Conservation (phyloP, 2,329 filamentous ascomycete species). For the Scytalidium lignicola region DNA sequence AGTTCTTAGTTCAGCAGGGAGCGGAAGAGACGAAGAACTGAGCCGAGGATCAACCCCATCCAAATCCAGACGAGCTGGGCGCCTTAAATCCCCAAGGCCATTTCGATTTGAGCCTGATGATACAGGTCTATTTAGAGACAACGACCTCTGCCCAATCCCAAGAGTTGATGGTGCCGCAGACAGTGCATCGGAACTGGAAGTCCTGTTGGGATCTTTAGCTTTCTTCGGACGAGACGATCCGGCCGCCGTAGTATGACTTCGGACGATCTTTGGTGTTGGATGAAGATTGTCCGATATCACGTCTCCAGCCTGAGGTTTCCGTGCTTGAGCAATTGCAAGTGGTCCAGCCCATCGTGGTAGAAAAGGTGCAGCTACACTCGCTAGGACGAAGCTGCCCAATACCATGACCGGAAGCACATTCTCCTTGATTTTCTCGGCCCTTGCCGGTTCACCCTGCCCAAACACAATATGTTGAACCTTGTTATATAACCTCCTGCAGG, state of each 20-base stretch:
- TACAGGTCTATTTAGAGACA: slow-evolving; percentile 18
- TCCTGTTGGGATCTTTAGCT: slow-evolving; percentile 38
- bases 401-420: slow-evolving; percentile 77
- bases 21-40: slow-evolving; percentile 62
- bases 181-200: slow-evolving; percentile 31
- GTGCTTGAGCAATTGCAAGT: slow-evolving; percentile 74
- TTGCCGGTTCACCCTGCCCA: slow-evolving; percentile 63
- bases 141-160: slow-evolving; percentile 6
- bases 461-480: slow-evolving; percentile 87
- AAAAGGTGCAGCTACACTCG: slow-evolving; percentile 68
- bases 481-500: slow-evolving; percentile 79
- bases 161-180: neutral
- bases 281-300: slow-evolving; percentile 52
- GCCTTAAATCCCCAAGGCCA: slow-evolving; percentile 15
- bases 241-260: slow-evolving; percentile 65
- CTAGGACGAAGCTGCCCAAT: slow-evolving; percentile 73
- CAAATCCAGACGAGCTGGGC: slow-evolving; percentile 24
- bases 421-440: slow-evolving; percentile 73
- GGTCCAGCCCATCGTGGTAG: slow-evolving; percentile 76
- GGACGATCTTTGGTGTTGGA: slow-evolving; percentile 50
- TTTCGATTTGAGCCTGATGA: slow-evolving; percentile 19
- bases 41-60: slow-evolving; percentile 50
- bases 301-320: slow-evolving; percentile 63
- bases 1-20: slow-evolving; percentile 57
- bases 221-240: slow-evolving; percentile 36